Evolutionary conservation across 2,329 filamentous ascomycete species (phyloP).

Genomic region (Aspergillus sp.): DNA sequence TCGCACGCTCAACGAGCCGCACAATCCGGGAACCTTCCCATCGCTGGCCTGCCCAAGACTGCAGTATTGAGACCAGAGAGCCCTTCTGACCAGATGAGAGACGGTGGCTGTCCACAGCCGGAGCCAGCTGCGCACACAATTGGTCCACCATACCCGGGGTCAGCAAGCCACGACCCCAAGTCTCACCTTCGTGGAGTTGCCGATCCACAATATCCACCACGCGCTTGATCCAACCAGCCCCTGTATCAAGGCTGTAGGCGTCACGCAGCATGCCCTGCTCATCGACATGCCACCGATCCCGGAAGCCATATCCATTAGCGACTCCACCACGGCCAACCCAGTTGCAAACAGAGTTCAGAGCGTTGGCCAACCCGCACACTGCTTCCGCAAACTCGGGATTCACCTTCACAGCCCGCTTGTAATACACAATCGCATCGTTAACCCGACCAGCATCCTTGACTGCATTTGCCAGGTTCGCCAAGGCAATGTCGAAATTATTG

Average conservation of each 20-base stretch:
- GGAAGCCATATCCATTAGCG: slow-evolving; percentile 61
- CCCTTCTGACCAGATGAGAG: slow-evolving; percentile 19
- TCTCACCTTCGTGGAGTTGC: slow-evolving; percentile 77
- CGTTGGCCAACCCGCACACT: slow-evolving; percentile 90
- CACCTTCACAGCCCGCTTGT: slow-evolving; percentile 79
- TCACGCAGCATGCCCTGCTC: slow-evolving; percentile 76
- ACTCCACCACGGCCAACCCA: slow-evolving; percentile 89
- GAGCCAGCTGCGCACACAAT: slow-evolving; percentile 44
- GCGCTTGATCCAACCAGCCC: slow-evolving; percentile 75
- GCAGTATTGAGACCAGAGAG: slow-evolving; percentile 33
- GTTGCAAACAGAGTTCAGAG: slow-evolving; percentile 91
- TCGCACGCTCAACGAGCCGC: slow-evolving; percentile 75
- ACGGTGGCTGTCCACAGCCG: slow-evolving; percentile 21
- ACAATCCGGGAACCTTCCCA: slow-evolving; percentile 88
- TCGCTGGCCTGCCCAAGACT: slow-evolving; percentile 62
- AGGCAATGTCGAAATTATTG: slow-evolving; percentile 88
- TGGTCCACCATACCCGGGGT: slow-evolving; percentile 48
- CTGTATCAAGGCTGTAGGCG: slow-evolving; percentile 55
- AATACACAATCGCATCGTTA: slow-evolving; percentile 85
- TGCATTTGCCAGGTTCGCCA: slow-evolving; percentile 94
- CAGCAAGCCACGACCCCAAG: slow-evolving; percentile 73
- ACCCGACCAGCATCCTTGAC: slow-evolving; percentile 95
- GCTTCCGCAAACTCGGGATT: slow-evolving; percentile 96
- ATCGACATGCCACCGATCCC: slow-evolving; percentile 91
- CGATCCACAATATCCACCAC: slow-evolving; percentile 87